Percentiles rank a stretch among this genome's conserved stretches.
Conservation (phyloP, 345 rosid species). For the Geranium rotundifolium region DNA sequence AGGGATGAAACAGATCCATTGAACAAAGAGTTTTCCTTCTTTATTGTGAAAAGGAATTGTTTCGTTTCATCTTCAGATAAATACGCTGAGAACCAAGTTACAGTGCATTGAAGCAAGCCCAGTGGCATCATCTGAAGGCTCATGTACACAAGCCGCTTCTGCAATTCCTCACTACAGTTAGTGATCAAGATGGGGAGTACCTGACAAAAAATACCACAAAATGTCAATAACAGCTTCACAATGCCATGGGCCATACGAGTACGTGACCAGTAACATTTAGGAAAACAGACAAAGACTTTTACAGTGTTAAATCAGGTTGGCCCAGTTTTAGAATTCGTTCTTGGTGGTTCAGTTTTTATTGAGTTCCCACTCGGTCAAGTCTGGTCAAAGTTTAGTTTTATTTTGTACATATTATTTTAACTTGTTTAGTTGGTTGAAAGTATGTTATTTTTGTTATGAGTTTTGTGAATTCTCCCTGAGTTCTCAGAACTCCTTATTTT, state of each 20-base stretch:
- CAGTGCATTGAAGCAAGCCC: slow-evolving; percentile 56
- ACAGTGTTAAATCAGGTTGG: too few species aligned
- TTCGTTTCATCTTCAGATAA: slow-evolving; percentile 44
- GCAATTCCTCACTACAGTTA: slow-evolving; percentile 42
- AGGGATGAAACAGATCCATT: slow-evolving; percentile 39
- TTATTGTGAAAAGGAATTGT: slow-evolving; percentile 37
- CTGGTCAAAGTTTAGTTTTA: too few species aligned
- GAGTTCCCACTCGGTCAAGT: too few species aligned
- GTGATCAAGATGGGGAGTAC: slow-evolving; percentile 42
- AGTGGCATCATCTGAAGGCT: slow-evolving; percentile 64
- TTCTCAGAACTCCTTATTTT: too few species aligned
- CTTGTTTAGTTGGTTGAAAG: too few species aligned
- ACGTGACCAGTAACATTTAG: neutral
- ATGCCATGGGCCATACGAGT: neutral
- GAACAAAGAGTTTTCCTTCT: slow-evolving; percentile 17
- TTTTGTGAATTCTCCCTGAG: too few species aligned
- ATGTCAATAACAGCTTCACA: slow-evolving; percentile 6
- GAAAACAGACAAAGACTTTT: neutral
- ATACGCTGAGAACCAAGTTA: slow-evolving; percentile 61
- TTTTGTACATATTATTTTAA: too few species aligned
- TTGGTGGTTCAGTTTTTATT: too few species aligned
- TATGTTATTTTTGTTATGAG: too few species aligned
- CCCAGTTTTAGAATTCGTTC: too few species aligned
- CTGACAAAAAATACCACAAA: slow-evolving; percentile 22
- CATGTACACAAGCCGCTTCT: slow-evolving; percentile 39